A percentile compares a stretch with the other conserved stretches of the same genome.
Evolutionary conservation across 148 eudicot species (phyloP).

Genomic region (Diospyros kaki): DNA sequence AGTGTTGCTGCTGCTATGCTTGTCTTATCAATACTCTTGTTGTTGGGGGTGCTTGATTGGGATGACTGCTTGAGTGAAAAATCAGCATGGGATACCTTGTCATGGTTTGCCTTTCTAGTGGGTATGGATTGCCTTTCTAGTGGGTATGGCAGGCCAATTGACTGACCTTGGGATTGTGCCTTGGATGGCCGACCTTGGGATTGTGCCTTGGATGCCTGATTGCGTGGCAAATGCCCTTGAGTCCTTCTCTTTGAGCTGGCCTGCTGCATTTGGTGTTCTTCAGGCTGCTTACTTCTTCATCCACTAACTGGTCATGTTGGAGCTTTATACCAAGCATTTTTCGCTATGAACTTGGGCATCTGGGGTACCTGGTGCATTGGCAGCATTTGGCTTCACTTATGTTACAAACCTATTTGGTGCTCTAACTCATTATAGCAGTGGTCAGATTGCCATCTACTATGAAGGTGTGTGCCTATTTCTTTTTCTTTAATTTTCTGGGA

Average conservation of each 20-base stretch:
- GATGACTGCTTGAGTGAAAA: slow-evolving; percentile 89
- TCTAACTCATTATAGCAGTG: slow-evolving; percentile 93
- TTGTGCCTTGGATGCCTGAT: slow-evolving; percentile 83
- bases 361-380: slow-evolving; percentile 79
- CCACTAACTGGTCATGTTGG: slow-evolving; percentile 97
- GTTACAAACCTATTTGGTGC: slow-evolving; percentile 90
- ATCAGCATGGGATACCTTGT: slow-evolving; percentile 98
- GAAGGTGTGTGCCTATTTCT: slow-evolving; percentile 57
- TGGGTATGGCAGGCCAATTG: slow-evolving; percentile 57
- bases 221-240: slow-evolving; percentile 66
- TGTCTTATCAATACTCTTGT: slow-evolving; percentile 74
- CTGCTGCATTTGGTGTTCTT: slow-evolving; percentile 82
- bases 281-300: slow-evolving; percentile 89
- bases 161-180: slow-evolving; percentile 81
- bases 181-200: slow-evolving; percentile 92
- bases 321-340: slow-evolving; percentile 87
- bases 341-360: slow-evolving; percentile 90
- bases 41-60: slow-evolving; percentile 84
- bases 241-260: slow-evolving; percentile 84
- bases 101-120: slow-evolving; percentile 96
- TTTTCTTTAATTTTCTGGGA: neutral
- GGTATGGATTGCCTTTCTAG: slow-evolving; percentile 93
- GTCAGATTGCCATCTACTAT: slow-evolving; percentile 94
- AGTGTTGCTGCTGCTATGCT: slow-evolving; percentile 99
- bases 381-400: slow-evolving; percentile 82